Conservation (phyloP, 148 eudicot genomes). For the Cornus kousa region DNA sequence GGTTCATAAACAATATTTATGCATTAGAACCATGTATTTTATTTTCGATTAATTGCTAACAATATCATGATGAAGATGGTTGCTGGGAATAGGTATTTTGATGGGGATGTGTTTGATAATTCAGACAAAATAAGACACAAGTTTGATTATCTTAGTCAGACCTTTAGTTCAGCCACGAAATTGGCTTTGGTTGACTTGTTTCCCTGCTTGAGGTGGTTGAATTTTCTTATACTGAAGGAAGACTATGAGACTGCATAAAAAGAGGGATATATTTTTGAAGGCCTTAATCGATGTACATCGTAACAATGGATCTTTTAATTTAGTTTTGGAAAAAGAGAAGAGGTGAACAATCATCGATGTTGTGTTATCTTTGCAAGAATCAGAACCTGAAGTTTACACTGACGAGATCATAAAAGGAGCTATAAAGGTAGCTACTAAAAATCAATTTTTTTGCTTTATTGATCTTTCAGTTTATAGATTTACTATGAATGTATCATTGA, state of each 20-base stretch:
- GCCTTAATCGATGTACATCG: conserved; percentile 18
- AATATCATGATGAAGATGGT: conserved; percentile 21
- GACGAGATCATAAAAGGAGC: conserved; percentile 9
- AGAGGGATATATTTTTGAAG: conserved; percentile 20
- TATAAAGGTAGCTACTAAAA: neutral
- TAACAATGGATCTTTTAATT: neutral
- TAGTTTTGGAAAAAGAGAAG: neutral
- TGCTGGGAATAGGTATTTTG: conserved; percentile 13
- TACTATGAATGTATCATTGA: neutral
- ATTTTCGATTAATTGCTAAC: no score
- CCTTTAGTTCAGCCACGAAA: neutral
- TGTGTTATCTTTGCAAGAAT: conserved; percentile 16
- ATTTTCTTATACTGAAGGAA: neutral
- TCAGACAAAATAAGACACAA: conserved; percentile 13
- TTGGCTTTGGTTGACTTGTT: conserved; percentile 22
- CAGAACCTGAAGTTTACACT: conserved; percentile 26
- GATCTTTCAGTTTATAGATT: neutral
- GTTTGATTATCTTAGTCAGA: conserved; percentile 28
- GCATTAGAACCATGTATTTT: no score
- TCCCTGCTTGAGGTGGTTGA: conserved; percentile 17
- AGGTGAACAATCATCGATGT: conserved; percentile 19
- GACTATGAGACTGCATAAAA: conserved; percentile 10
- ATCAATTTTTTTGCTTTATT: neutral
- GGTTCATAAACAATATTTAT: no score
- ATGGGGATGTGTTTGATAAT: conserved; percentile 20